Conservation (phyloP, 108 stramenopile species). For the Conticribra guillardii region DNA sequence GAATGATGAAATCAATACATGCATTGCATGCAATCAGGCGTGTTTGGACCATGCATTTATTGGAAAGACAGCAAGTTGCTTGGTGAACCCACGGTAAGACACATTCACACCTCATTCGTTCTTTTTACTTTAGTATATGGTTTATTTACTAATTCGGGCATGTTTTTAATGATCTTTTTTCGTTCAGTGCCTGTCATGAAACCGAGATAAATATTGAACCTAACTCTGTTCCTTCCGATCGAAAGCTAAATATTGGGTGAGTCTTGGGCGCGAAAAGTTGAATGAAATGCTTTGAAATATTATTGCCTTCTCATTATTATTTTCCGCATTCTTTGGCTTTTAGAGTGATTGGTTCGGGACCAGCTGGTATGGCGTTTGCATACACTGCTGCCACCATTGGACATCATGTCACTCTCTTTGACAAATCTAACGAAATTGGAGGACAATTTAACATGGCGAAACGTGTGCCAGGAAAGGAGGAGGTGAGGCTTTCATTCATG, state of each 20-base stretch:
- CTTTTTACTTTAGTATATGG: background rate
- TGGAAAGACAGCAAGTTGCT: slow-evolving; percentile 93
- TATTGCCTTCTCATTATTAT: background rate
- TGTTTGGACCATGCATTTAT: slow-evolving; percentile 99
- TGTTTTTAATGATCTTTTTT: background rate
- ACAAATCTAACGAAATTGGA: slow-evolving; percentile 76
- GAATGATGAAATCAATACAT: slow-evolving; percentile 94
- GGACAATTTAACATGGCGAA: slow-evolving; percentile 99
- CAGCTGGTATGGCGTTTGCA: slow-evolving; percentile 94
- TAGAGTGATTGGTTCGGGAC: slow-evolving; percentile 94
- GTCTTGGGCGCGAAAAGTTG: background rate
- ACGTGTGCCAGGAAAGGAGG: slow-evolving; percentile 96
- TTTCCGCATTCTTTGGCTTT: background rate
- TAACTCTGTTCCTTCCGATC: slow-evolving; percentile 40
- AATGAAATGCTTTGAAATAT: background rate
- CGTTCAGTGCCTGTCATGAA: slow-evolving; percentile 90
- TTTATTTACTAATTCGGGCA: too few relatives aligned
- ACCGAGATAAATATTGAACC: slow-evolving; percentile 66
- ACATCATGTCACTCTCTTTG: slow-evolving; percentile 92
- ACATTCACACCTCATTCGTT: background rate
- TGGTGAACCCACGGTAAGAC: slow-evolving; percentile 89
- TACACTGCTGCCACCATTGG: slow-evolving; percentile 84
- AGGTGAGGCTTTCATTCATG: too few relatives aligned
- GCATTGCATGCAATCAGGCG: slow-evolving; percentile 99
- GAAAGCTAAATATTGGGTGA: slow-evolving; percentile 71